Evolutionary conservation across 768 basidiomycete genomes (phyloP).

Genomic region (Russula sp.): DNA sequence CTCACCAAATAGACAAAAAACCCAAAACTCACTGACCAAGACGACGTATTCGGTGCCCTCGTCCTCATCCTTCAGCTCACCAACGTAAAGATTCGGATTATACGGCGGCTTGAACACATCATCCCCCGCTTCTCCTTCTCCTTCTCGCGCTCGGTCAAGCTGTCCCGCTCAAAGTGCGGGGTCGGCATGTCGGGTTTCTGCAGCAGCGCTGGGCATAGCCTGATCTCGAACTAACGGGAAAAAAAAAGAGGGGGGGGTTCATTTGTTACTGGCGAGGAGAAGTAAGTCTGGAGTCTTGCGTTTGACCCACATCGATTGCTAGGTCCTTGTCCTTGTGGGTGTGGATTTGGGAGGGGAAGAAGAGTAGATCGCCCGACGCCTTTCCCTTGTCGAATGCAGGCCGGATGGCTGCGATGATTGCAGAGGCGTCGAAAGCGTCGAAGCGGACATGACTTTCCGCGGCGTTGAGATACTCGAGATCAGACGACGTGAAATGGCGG

Average conservation of each 20-base stretch:
- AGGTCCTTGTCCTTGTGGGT: slow-evolving; percentile 59
- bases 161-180: slow-evolving; percentile 40
- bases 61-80: slow-evolving; percentile 65
- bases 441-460: slow-evolving; percentile 13
- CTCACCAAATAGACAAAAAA: not conserved
- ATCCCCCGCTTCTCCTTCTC: slow-evolving; percentile 45
- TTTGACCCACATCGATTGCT: slow-evolving; percentile 58
- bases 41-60: slow-evolving; percentile 59
- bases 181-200: slow-evolving; percentile 63
- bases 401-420: slow-evolving; percentile 53
- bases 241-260: too few relatives aligned
- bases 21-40: slow-evolving; percentile 49
- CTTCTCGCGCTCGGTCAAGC: slow-evolving; percentile 31
- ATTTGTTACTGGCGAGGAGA: not conserved
- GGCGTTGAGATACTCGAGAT: slow-evolving; percentile 8
- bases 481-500: slow-evolving; percentile 16
- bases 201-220: slow-evolving; percentile 80
- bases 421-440: slow-evolving; percentile 15
- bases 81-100: slow-evolving; percentile 67
- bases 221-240: slow-evolving; percentile 72
- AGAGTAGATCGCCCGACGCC: slow-evolving; percentile 63
- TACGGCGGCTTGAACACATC: slow-evolving; percentile 93
- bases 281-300: not conserved
- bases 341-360: slow-evolving; percentile 71
- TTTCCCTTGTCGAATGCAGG: slow-evolving; percentile 56